Percentiles rank a stretch among this genome's conserved stretches.
Evolutionary conservation across 2,329 filamentous ascomycete species (phyloP).

Genomic region (Colletotrichum neosansevieriae): DNA sequence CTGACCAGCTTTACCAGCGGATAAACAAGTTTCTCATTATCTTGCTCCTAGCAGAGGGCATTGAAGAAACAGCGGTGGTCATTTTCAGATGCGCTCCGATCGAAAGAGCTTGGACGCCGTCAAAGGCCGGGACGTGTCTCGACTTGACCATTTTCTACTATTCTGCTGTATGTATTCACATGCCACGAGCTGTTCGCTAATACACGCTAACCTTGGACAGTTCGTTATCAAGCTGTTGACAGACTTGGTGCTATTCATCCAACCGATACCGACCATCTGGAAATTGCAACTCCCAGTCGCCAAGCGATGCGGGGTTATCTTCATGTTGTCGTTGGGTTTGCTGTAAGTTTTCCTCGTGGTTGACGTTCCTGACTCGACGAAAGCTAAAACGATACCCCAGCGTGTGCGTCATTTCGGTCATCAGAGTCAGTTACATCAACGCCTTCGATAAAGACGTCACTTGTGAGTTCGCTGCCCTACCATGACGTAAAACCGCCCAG

Average conservation of each 20-base stretch:
- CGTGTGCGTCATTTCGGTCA: slow-evolving; percentile 46
- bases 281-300: slow-evolving; percentile 49
- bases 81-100: slow-evolving; percentile 41
- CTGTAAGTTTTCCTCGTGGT: slow-evolving; percentile 38
- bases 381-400: slow-evolving; percentile 24
- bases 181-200: neutral
- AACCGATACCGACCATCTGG: slow-evolving; percentile 54
- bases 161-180: slow-evolving; percentile 10
- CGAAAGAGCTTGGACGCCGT: slow-evolving; percentile 39
- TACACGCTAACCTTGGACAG: slow-evolving; percentile 28
- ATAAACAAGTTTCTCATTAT: slow-evolving; percentile 39
- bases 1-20: slow-evolving; percentile 31
- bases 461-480: slow-evolving; percentile 40
- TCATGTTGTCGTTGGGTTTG: slow-evolving; percentile 47
- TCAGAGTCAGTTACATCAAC: slow-evolving; percentile 45
- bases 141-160: slow-evolving; percentile 47
- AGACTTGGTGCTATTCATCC: slow-evolving; percentile 52
- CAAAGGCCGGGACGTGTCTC: slow-evolving; percentile 35
- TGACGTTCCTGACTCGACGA: neutral
- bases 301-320: slow-evolving; percentile 46
- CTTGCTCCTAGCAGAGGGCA: slow-evolving; percentile 36
- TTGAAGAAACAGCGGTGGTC: slow-evolving; percentile 38
- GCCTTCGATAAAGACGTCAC: slow-evolving; percentile 44
- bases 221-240: slow-evolving; percentile 52
- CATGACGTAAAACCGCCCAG: too few species aligned